Evolutionary conservation across 352 stramenopile species (phyloP).

Genomic region (Stramenopiles sp.): DNA sequence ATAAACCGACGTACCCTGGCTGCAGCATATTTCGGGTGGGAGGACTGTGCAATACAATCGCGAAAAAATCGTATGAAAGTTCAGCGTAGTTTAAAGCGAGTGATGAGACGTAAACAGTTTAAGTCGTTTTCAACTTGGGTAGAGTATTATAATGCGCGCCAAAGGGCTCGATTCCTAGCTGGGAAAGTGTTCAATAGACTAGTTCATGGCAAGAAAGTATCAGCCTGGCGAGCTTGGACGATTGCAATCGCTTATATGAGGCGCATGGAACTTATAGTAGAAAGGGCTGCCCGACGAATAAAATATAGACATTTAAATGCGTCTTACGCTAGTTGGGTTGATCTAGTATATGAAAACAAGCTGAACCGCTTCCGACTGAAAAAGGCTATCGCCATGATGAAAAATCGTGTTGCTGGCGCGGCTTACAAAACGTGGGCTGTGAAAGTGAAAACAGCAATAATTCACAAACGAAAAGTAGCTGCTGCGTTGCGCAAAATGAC

Average conservation of each 20-base stretch:
- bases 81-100: neutral
- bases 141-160: neutral
- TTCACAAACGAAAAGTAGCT: neutral
- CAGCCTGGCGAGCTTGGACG: neutral
- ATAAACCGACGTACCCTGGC: neutral
- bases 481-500: neutral
- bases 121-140: conserved; percentile 3
- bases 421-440: neutral
- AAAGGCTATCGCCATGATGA: conserved; percentile 8
- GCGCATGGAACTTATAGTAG: conserved; percentile 3
- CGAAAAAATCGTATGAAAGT: conserved; percentile 11
- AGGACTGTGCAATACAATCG: neutral
- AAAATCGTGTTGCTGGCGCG: neutral
- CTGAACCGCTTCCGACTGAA: neutral
- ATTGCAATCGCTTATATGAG: neutral
- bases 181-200: neutral
- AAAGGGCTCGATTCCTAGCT: neutral
- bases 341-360: neutral
- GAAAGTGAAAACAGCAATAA: neutral
- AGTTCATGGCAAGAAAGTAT: neutral
- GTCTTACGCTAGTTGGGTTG: neutral
- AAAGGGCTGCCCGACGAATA: neutral
- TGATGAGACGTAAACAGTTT: neutral
- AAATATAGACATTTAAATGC: neutral
- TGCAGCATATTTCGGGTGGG: conserved; percentile 2